Evolutionary conservation across 2,329 filamentous ascomycete species (phyloP), one percentile per base, ranked within the genome.

Genomic region (Scedosporium dehoogii): DNA sequence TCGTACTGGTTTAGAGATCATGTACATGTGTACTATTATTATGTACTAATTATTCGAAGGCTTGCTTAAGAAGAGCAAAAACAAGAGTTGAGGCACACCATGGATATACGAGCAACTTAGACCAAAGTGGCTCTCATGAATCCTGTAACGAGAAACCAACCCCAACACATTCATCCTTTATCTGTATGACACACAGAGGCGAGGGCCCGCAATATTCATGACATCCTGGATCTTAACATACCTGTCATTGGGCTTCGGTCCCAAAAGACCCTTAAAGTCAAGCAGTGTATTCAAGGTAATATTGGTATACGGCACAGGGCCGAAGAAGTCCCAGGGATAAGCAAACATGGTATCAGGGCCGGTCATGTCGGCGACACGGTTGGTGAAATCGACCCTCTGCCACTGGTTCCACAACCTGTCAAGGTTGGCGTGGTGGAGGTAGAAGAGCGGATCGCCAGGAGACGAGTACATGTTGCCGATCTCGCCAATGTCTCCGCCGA

Each of bases 401-500:
- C 74, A 75, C 12, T 66, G 64, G 65, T 70, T 68, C 68, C 69
- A 72, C 12, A 64, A 63, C 1, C 68, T 66, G 61, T 73, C 71
- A 2, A 72, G 65, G 10, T 72, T 70, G 48, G 66, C 64, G 1
- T 72, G 71, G 14, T 72, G 70, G 0, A 73, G 59, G 65, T 67
- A 72, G 59, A 72, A 72, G 0, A 73, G 44, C 23, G 69, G 67
- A 55, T 73, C 70, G 16, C 66, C 68, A n/a, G 69, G 69, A 6
- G 63, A 68, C 70, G 60, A 57, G 51, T 62, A 62, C 48, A 62
- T 57, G 69, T 69, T 66, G 18, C 65, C 68, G 18, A 71, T 64
- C 41, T 72, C 70, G 4, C 72, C 72, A 6, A 70, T 66, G 14
- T 70, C 60, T 4, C 71, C 72, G 6, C 73, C 75, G 16, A 76